A percentile compares a stretch with the other conserved stretches of the same genome.
Conservation (phyloP, 1,284 basidiomycete species). For the Ustilago bromivora region DNA sequence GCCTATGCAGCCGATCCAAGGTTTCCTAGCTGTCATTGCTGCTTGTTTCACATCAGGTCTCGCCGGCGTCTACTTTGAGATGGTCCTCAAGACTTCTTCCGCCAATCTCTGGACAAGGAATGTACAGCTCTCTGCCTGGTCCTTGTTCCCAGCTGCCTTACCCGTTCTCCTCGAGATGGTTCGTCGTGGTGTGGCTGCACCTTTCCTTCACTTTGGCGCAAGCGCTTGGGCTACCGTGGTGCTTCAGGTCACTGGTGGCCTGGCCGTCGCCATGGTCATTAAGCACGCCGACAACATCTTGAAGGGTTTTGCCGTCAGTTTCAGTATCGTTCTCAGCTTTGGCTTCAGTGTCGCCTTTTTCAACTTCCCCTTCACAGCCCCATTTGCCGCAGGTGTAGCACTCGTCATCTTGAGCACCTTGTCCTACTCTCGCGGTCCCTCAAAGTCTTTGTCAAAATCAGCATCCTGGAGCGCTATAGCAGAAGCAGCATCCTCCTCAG, state of each 20-base stretch:
- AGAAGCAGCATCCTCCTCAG: constrained; percentile 27
- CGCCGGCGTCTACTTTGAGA: constrained; percentile 98
- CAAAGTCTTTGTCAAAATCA: constrained; percentile 13
- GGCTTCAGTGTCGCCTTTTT: constrained; percentile 88
- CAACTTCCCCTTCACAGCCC: constrained; percentile 84
- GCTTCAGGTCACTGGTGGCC: constrained; percentile 88
- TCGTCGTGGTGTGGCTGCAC: constrained; percentile 54
- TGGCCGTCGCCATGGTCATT: constrained; percentile 82
- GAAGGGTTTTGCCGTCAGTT: constrained; percentile 85
- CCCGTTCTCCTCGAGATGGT: constrained; percentile 78
- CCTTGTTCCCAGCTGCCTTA: constrained; percentile 86
- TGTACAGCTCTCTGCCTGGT: constrained; percentile 94
- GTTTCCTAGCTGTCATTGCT: constrained; percentile 84
- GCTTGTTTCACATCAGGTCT: constrained; percentile 96
- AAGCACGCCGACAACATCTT: constrained; percentile 73
- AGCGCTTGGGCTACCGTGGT: constrained; percentile 92
- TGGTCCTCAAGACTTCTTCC: constrained; percentile 89
- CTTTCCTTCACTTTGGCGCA: constrained; percentile 75
- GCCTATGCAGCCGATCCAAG: constrained; percentile 83
- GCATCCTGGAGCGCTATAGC: constrained; percentile 26
- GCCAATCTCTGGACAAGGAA: constrained; percentile 96
- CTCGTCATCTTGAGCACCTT: constrained; percentile 88
- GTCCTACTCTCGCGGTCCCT: constrained; percentile 75
- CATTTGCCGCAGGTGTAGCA: constrained; percentile 83
- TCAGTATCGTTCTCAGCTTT: constrained; percentile 93